These are phyloP conservation scores for Neoboletus brunneissimus DNA, from an alignment of 768 basidiomycete species.

Conservation along the genomic window DNA sequence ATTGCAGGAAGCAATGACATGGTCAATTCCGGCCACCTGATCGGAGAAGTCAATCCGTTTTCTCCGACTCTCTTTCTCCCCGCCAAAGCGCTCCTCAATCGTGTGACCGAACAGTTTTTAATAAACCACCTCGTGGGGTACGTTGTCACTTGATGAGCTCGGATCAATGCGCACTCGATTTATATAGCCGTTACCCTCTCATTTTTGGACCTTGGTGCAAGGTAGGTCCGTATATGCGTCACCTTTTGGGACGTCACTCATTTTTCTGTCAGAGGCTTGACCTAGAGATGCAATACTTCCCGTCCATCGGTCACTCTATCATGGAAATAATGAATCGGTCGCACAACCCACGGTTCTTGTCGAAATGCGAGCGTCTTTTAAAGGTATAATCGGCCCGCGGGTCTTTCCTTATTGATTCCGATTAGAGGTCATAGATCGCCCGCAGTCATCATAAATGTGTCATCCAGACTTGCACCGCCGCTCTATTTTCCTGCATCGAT, in stretches of 20 bases:
- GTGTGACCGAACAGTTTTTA: conserved; percentile 52
- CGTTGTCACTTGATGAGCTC: conserved; percentile 13
- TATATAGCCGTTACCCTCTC: conserved; percentile 66
- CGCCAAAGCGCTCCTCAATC: conserved; percentile 48
- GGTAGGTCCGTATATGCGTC: conserved; percentile 37
- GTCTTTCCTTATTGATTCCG: conserved; percentile 9
- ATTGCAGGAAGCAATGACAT: conserved; percentile 3
- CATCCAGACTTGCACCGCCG: conserved; percentile 28
- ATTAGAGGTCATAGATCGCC: conserved; percentile 19
- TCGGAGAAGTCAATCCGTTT: conserved; percentile 47
- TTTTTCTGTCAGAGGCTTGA: conserved; percentile 51
- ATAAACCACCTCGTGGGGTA: conserved; percentile 60
- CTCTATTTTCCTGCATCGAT: conserved; percentile 24
- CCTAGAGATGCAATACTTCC: conserved; percentile 47
- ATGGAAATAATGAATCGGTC: conserved; percentile 53
- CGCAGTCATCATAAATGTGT: conserved; percentile 24
- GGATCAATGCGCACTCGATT: conserved; percentile 11
- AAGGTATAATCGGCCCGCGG: conserved; percentile 40
- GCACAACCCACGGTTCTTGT: conserved; percentile 43
- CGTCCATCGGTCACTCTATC: conserved; percentile 50
- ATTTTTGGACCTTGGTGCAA: conserved; percentile 69
- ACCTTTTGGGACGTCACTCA: not conserved
- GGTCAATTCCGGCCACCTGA: conserved; percentile 25
- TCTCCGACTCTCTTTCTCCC: conserved; percentile 54
- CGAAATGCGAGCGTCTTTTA: conserved; percentile 42